Evolutionary conservation across 2,329 filamentous ascomycete genomes (phyloP), one percentile per base, ranked within the genome.

Genomic region (Acrocalymma vagum): DNA sequence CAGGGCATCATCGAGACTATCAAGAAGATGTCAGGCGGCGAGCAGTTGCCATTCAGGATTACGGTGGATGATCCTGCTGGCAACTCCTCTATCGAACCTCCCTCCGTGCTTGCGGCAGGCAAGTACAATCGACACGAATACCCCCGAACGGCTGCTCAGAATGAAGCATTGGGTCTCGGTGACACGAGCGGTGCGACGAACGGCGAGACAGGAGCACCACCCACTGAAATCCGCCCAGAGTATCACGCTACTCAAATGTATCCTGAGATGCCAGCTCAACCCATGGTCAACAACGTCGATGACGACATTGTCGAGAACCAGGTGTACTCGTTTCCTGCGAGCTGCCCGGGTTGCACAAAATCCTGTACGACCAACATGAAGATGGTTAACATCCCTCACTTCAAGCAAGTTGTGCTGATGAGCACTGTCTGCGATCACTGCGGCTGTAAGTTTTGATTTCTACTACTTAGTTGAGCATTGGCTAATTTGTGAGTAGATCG

Each of bases 391-490:
- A 96, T 99, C 49, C 94, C 94, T 1, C 88, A 96, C 74, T 99
- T 99, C 77, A 95, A 96, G 74, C 90, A 97, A 65, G 94, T 99
- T 3, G 86, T 96, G 26, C 80, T 99, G 59, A 97, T 96, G 89
- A 92, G 86, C 57, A 97, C 93, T 2, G 86, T 90, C 18, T 99
- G 94, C 73, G 86, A 93, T 18, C 80, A 87, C 69, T 99, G 94
- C 67, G 93, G 93, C 42, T 95, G 70, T 65, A 62, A 55, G 65
- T 65, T 23, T 15, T 30, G 9, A 13, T 16, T 9, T 16, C 27
- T 6, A n/a, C 34, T 20, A 13, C 11, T n/a, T 13, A 18, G 9
- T 9, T 13, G 13, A 10, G n/a, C 28, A 21, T 34, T 20, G 14
- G 33, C 53, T 52, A 47, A 57, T 17, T n/a, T 17, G 4, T 11